A percentile compares a stretch with the other conserved stretches of the same genome.
These are phyloP conservation scores for Ogataea trehaloabstinens DNA, from an alignment of 805 yeast genomes.

Conservation along the genomic window DNA sequence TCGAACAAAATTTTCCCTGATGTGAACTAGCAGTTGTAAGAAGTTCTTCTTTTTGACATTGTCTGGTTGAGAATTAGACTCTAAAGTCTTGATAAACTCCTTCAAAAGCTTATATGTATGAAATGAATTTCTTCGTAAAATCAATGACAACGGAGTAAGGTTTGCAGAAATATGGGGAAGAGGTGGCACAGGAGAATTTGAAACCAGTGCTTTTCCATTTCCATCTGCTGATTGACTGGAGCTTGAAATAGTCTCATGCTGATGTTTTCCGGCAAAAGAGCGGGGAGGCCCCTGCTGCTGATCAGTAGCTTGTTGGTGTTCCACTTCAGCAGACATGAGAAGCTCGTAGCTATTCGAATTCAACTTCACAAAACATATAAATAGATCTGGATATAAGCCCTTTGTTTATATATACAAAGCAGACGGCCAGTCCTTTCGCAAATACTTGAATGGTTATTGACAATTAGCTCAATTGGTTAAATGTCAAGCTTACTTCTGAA, in stretches of 20 bases:
- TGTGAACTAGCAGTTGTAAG: conserved; percentile 61
- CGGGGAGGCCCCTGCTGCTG: conserved; percentile 2
- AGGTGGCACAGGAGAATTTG: conserved; percentile 20
- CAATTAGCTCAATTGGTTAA: no score
- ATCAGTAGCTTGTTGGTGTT: conserved; percentile 8
- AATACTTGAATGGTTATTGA: no score
- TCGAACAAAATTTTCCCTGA: conserved; percentile 82
- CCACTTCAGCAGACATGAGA: conserved; percentile 16
- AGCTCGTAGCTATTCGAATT: no score
- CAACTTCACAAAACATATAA: no score
- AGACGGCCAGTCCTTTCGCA: no score
- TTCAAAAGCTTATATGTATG: conserved; percentile 63
- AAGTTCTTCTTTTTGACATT: conserved; percentile 64
- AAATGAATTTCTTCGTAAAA: conserved; percentile 57
- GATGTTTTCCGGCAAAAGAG: background rate
- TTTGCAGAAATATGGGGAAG: conserved; percentile 74
- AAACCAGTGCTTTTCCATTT: background rate
- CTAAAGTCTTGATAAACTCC: conserved; percentile 58
- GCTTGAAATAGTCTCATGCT: conserved; percentile 2
- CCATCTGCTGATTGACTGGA: background rate
- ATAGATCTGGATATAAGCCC: no score
- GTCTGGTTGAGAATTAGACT: conserved; percentile 52
- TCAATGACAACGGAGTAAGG: conserved; percentile 60
- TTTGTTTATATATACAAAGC: no score
- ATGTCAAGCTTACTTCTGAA: no score